These are phyloP conservation scores for Penicillium italicum DNA, from an alignment of 2,329 filamentous ascomycete genomes.

Conservation along the genomic window DNA sequence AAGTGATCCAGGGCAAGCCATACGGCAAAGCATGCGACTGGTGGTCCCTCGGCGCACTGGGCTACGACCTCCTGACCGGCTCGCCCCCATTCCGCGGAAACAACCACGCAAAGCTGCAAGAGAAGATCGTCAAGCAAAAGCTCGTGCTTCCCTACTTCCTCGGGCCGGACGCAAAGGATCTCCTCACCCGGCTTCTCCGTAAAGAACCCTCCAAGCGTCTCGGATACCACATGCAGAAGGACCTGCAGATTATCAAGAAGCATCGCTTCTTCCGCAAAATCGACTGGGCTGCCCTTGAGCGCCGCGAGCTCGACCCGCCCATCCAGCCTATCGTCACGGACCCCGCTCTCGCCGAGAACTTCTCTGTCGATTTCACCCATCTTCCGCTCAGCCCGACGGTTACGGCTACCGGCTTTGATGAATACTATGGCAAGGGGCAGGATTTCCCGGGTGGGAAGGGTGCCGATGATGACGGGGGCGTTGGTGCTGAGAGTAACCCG, in stretches of 20 bases:
- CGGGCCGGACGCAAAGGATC: conserved; percentile 85
- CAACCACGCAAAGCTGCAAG: conserved; percentile 91
- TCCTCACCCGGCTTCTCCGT: conserved; percentile 81
- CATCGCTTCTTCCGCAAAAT: conserved; percentile 97
- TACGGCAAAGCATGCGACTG: conserved; percentile 96
- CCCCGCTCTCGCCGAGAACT: conserved; percentile 94
- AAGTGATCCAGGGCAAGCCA: conserved; percentile 80
- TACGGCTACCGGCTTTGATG: conserved; percentile 26
- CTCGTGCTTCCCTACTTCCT: conserved; percentile 85
- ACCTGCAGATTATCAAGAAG: conserved; percentile 77
- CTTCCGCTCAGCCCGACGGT: conserved; percentile 73
- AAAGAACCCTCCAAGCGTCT: conserved; percentile 91
- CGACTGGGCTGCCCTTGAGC: conserved; percentile 84
- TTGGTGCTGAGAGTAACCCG: conserved; percentile 35
- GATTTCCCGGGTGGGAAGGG: conserved; percentile 16
- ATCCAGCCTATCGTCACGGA: conserved; percentile 94
- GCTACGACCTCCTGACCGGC: conserved; percentile 88
- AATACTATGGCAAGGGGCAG: conserved; percentile 24
- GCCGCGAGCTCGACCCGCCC: conserved; percentile 77
- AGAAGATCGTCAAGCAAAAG: conserved; percentile 94
- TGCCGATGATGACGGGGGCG: conserved; percentile 4
- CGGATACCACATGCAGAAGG: conserved; percentile 83
- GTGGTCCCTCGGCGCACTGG: conserved; percentile 95
- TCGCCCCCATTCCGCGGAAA: conserved; percentile 84
- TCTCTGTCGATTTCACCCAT: conserved; percentile 85